Percentiles rank a stretch among this genome's conserved stretches.
phyloP scores from a whole-genome alignment of 2,329 filamentous ascomycete species.

The Monilinia polystroma region DNA sequence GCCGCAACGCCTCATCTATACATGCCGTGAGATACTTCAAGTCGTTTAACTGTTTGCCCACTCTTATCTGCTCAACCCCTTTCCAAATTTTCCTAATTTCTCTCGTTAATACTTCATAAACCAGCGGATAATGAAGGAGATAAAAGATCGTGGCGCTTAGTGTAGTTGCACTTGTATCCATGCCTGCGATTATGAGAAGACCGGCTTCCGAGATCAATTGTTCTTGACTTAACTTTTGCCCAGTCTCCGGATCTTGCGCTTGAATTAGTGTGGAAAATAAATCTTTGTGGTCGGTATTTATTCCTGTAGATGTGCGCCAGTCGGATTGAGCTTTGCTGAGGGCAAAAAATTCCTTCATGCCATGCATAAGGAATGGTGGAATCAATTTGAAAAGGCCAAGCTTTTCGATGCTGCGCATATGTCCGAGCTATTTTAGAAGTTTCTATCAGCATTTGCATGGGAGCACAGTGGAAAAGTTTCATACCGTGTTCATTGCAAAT shows the following conservation, averaged over 20 bases:
- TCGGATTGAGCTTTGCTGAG: conserved; percentile 3
- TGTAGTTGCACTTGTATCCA: not conserved
- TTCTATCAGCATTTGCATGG: not conserved
- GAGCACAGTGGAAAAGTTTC: not conserved
- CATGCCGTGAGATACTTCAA: conserved; percentile 45
- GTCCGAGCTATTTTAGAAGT: not conserved
- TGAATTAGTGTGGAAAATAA: conserved; percentile 8
- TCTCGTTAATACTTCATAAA: not conserved
- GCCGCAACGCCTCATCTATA: conserved; percentile 40
- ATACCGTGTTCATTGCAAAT: conserved; percentile 6
- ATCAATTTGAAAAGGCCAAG: not conserved
- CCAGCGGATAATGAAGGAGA: not conserved
- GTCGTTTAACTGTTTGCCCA: conserved; percentile 32
- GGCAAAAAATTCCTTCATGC: not conserved
- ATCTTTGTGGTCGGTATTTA: not conserved
- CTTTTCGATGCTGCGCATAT: not conserved
- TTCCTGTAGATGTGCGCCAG: not conserved
- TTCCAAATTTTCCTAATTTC: not conserved
- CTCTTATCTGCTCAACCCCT: not conserved
- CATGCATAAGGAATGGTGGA: not conserved
- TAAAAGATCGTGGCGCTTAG: conserved; percentile 2
- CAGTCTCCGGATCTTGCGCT: conserved; percentile 2
- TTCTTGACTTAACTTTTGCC: not conserved
- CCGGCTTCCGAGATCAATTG: conserved; percentile 1
- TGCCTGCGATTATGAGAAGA: conserved; percentile 9